Evolutionary conservation across 306 rosid species (phyloP), one percentile per base, ranked within the genome.

Genomic region (Prunus kanzakura): DNA sequence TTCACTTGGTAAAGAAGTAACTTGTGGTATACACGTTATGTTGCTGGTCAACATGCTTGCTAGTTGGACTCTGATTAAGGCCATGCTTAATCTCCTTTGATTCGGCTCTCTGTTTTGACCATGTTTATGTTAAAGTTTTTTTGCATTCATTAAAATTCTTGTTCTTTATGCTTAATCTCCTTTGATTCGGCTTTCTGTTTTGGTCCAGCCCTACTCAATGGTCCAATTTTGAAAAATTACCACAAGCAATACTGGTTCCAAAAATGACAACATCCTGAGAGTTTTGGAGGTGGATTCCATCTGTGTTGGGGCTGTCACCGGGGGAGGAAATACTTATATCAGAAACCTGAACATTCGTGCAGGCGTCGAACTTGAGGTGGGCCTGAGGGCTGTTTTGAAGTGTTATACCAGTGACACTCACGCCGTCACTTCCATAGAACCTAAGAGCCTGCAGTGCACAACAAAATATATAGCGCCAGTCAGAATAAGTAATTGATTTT

Each of bases 221-320:
- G 51, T 41, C 10, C 11, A 41, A 62, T 22, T 46, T 13, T 41
- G 55, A 15, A 72, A 41, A 71, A 73, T 81, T 73, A 91, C 97
- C 97, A 68, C 97, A 91, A 23, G 90, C 89, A 54, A 91, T 84
- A 61, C 64, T 89, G 54, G 79, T 87, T 32, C 87, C 65, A 1
- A 75, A 88, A 51, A 91, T 89, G 78, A 58, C 76, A 11, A 85
- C 95, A 2, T 75, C 47, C 72, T 75, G 81, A 19, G 95, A 88
- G 74, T 88, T 91, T 58, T 89, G 95, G 1, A 91, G 85, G 82
- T 91, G 97, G 54, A 91, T 89, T 70, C 97, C 97, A 78, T 91
- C 95, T 0, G 97, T 91, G 83, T 91, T 91, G 71, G 93, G 95
- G 74, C 93, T 89, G 79, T 88, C 79, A 15, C 88, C 89, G 0